Percentiles rank a stretch among this genome's conserved stretches.
phyloP scores from a whole-genome alignment of 2,329 filamentous ascomycete genomes.

The Moelleriella libera region DNA sequence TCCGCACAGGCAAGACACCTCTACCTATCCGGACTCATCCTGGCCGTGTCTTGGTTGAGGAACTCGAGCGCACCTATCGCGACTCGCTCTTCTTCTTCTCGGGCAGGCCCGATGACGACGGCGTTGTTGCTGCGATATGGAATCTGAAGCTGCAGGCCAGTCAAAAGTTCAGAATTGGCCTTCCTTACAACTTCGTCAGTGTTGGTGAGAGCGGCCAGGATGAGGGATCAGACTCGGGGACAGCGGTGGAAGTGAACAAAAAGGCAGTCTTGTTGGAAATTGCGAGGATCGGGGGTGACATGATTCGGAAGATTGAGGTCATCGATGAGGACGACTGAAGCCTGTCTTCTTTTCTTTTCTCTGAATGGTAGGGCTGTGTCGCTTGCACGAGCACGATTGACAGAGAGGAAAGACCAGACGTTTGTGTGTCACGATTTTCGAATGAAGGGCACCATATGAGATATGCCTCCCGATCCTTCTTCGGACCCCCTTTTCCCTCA shows the following conservation, averaged over 20 bases:
- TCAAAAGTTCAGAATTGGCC: conserved; percentile 54
- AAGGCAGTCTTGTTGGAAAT: conserved; percentile 59
- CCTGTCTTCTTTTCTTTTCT: neutral
- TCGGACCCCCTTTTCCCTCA: too few species aligned
- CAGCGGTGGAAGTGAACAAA: conserved; percentile 47
- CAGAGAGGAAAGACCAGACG: too few species aligned
- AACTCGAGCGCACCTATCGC: conserved; percentile 53
- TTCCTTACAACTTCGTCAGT: conserved; percentile 44
- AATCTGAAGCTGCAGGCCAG: conserved; percentile 32
- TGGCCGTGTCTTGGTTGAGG: conserved; percentile 46
- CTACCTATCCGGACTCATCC: conserved; percentile 45
- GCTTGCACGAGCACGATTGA: too few species aligned
- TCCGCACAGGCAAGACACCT: conserved; percentile 30
- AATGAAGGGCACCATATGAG: too few species aligned
- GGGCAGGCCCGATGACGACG: conserved; percentile 39
- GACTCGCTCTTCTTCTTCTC: conserved; percentile 69
- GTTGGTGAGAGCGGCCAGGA: conserved; percentile 17
- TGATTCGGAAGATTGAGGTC: conserved; percentile 54
- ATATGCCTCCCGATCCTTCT: too few species aligned
- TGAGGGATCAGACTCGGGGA: conserved; percentile 20
- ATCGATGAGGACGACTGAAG: conserved; percentile 6
- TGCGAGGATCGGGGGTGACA: conserved; percentile 47
- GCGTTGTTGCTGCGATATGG: conserved; percentile 43
- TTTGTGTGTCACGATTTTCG: too few species aligned
- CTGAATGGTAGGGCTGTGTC: neutral